Base-by-base conservation (phyloP, 148 eudicot species). In the Rhododendron simsii region DNA sequence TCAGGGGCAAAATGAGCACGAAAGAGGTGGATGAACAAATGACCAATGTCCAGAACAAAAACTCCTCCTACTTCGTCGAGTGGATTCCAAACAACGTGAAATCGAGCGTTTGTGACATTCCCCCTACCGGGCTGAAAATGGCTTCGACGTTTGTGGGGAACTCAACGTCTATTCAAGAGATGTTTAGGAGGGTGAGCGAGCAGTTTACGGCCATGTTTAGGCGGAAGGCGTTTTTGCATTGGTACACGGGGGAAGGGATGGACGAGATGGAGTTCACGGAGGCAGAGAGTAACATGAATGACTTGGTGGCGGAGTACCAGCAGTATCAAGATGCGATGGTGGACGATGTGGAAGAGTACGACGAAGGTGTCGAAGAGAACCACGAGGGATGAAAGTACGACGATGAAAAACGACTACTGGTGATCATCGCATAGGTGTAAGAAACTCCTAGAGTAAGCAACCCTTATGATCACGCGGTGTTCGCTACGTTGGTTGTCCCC, bases 171-270 rank as follows among this genome's bases (percentile, higher is more conserved):
- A 67, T 67, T 26, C 74, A 67, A 35, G 74, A 67, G 74, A 67
- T 67, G 74, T 67, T 67, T 3, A 26, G 74, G 74, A 67, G 74
- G 74, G 74, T 67, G 74, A 67, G 74, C 74, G 74, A 67, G 74
- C 74, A 67, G 74, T 67, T 67, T 26, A 67, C 74, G 35, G 74
- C 74, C 74, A 67, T 67, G 74, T 67, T 67, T 26, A 26, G 74
- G 74, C 74, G 74, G 0, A 67, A 67, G 74, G 74, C 74, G 35
- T 67, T 67, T 26, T 11, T 67, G 74, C 74, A 67, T 67, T 67
- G 74, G 74, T 67, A 67, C 3, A 67, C 74, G 5, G 74, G 74
- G 33, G 74, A 67, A 67, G 74, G 74, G 35, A 67, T 67, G 74
- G 74, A 67, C 13, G 74, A 67, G 74, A 67, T 67, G 74, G 74